Evolutionary conservation across 2,329 filamentous ascomycete genomes (phyloP).

Genomic region (Neofusicoccum kwambonambiense): DNA sequence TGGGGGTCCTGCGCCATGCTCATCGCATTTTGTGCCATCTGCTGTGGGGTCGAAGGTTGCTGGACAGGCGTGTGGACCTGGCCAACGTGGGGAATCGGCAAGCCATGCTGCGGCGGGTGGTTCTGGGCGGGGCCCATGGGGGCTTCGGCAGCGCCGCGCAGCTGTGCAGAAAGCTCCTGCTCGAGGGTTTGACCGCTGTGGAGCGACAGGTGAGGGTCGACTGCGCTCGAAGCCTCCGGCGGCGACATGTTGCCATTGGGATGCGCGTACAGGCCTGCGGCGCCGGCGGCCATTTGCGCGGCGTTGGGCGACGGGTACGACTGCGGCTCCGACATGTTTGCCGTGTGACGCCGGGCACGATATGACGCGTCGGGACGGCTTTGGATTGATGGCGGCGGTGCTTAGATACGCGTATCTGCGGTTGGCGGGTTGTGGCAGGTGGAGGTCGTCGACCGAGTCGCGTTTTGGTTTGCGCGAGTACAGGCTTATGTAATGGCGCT

Average conservation of each 20-base stretch:
- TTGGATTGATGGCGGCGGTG: slow-evolving; percentile 10
- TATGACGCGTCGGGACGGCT: slow-evolving; percentile 23
- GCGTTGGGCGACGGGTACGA: slow-evolving; percentile 35
- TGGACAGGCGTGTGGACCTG: slow-evolving; percentile 36
- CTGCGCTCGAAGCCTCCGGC: slow-evolving; percentile 20
- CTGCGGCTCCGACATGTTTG: slow-evolving; percentile 16
- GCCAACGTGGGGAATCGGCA: slow-evolving; percentile 30
- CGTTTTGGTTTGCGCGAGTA: slow-evolving; percentile 16
- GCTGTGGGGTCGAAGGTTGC: slow-evolving; percentile 38
- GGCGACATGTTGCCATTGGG: slow-evolving; percentile 32
- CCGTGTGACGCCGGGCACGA: slow-evolving; percentile 29
- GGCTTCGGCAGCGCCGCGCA: slow-evolving; percentile 32
- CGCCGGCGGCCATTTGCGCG: slow-evolving; percentile 31
- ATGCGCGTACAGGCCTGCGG: slow-evolving; percentile 33
- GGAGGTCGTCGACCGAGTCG: slow-evolving; percentile 22
- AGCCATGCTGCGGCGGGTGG: slow-evolving; percentile 30
- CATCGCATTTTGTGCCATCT: slow-evolving; percentile 41
- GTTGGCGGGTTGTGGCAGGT: slow-evolving; percentile 24
- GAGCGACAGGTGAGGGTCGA: slow-evolving; percentile 19
- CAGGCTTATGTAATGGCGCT: slow-evolving; percentile 20
- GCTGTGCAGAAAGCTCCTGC: slow-evolving; percentile 34
- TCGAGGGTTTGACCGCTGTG: slow-evolving; percentile 33
- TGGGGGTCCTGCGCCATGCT: slow-evolving; percentile 32
- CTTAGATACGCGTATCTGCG: slow-evolving; percentile 21
- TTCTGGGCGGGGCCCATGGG: slow-evolving; percentile 28